phyloP scores from a whole-genome alignment of 768 basidiomycete genomes.

The Pleurotus platypus region DNA sequence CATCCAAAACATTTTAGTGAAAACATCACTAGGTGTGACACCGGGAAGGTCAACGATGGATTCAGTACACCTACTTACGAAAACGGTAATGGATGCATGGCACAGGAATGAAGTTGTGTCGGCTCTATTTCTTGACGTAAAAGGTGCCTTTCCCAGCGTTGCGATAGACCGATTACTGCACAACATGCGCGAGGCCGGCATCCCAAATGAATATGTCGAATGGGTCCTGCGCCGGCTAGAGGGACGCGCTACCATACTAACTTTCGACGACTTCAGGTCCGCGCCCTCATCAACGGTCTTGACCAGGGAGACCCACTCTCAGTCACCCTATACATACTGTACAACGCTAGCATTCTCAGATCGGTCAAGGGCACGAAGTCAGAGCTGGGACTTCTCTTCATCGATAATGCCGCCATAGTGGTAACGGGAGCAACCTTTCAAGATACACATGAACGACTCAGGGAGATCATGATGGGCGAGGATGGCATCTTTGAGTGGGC shows the following conservation, averaged over 20 bases:
- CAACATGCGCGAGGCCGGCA: conserved; percentile 16
- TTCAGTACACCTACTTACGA: conserved; percentile 19
- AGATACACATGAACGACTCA: no score
- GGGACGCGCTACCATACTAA: conserved; percentile 15
- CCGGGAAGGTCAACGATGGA: conserved; percentile 19
- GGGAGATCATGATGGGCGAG: no score
- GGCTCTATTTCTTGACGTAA: conserved; percentile 24
- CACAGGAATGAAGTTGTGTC: conserved; percentile 16
- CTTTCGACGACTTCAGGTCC: conserved; percentile 24
- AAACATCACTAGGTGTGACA: no score
- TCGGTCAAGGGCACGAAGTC: no score
- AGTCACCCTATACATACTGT: conserved; percentile 22
- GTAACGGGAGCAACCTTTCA: no score
- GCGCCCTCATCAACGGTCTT: conserved; percentile 17
- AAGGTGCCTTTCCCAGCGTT: conserved; percentile 24
- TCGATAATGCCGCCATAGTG: no score
- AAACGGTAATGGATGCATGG: conserved; percentile 19
- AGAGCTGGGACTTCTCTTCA: no score
- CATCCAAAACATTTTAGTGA: no score
- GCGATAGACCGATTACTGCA: conserved; percentile 14
- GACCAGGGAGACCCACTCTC: conserved; percentile 24
- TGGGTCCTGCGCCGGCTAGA: conserved; percentile 15
- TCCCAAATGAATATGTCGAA: conserved; percentile 16
- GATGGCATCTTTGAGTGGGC: no score
- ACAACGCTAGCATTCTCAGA: conserved; percentile 20